Evolutionary conservation across 2,329 filamentous ascomycete species (phyloP).

Genomic region (Pseudogymnoascus sp.): DNA sequence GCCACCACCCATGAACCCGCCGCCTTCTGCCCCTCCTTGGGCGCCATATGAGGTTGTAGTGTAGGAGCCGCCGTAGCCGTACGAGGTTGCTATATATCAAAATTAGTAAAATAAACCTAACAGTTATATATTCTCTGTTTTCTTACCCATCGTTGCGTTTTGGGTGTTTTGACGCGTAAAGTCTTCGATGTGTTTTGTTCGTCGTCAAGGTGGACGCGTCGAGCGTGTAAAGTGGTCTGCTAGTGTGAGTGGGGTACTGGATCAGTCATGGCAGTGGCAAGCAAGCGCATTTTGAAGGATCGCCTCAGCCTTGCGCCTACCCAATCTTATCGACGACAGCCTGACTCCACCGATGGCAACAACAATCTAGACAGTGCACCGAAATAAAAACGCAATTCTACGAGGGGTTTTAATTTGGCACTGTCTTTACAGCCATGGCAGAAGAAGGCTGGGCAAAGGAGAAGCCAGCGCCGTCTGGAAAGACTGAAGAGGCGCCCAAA

Average conservation of each 20-base stretch:
- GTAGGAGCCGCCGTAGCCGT: slow-evolving; percentile 25
- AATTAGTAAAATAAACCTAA: neutral
- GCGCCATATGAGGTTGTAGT: slow-evolving; percentile 35
- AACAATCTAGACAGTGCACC: neutral
- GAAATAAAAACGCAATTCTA: neutral
- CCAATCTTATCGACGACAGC: slow-evolving; percentile 4
- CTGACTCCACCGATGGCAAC: neutral
- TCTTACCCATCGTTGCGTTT: slow-evolving; percentile 17
- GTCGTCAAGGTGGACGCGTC: slow-evolving; percentile 14
- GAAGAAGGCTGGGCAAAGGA: slow-evolving; percentile 9
- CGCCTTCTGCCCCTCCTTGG: slow-evolving; percentile 51
- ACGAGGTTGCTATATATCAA: slow-evolving; percentile 21
- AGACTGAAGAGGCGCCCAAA: slow-evolving; percentile 20
- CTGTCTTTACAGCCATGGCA: slow-evolving; percentile 16
- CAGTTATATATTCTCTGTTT: neutral
- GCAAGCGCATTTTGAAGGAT: slow-evolving; percentile 1
- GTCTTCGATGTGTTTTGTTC: slow-evolving; percentile 1
- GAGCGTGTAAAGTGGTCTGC: slow-evolving; percentile 16
- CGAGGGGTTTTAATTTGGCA: neutral
- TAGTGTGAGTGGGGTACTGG: slow-evolving; percentile 1
- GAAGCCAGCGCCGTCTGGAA: neutral
- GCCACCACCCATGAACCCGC: slow-evolving; percentile 53
- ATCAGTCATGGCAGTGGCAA: neutral
- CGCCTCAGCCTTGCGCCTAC: slow-evolving; percentile 1
- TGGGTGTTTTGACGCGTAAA: slow-evolving; percentile 3